These are phyloP conservation scores for Persicaria maculosa DNA, from an alignment of 148 eudicot species.

Conservation along the genomic window DNA sequence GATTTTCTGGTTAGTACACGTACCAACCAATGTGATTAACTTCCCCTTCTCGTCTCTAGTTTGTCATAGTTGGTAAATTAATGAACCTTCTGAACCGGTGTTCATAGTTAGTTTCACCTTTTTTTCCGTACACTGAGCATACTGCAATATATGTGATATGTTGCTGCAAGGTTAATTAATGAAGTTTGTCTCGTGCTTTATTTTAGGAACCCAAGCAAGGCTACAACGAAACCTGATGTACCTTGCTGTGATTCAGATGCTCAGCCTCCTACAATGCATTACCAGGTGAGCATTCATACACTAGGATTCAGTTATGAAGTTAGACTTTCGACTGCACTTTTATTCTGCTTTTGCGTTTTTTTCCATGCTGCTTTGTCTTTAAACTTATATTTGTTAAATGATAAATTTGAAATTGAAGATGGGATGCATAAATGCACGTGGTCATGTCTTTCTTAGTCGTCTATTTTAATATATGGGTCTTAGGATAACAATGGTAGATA, in stretches of 20 bases:
- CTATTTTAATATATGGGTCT: too few relatives aligned
- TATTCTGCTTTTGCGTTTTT: not conserved
- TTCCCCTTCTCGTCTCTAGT: not conserved
- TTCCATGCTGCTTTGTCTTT: too few relatives aligned
- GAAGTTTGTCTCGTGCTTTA: not conserved
- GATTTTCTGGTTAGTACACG: not conserved
- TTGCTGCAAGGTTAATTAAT: too few relatives aligned
- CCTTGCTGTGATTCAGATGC: conserved; percentile 3
- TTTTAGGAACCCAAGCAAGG: conserved; percentile 5
- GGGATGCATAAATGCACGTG: too few relatives aligned
- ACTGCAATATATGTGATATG: too few relatives aligned
- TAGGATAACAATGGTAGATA: too few relatives aligned
- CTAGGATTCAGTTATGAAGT: too few relatives aligned
- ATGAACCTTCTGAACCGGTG: not conserved
- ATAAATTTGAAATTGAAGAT: too few relatives aligned
- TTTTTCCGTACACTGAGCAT: not conserved
- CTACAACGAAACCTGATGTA: conserved; percentile 12
- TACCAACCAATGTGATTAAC: too few relatives aligned
- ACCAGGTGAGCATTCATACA: not conserved
- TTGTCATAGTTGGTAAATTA: not conserved
- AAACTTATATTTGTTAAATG: too few relatives aligned
- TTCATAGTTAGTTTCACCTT: not conserved
- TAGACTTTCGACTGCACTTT: not conserved
- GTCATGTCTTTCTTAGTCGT: too few relatives aligned
- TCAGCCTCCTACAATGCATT: conserved; percentile 6